phyloP scores from a whole-genome alignment of 2,329 filamentous ascomycete genomes.

The Metarhizium anisopliae region DNA sequence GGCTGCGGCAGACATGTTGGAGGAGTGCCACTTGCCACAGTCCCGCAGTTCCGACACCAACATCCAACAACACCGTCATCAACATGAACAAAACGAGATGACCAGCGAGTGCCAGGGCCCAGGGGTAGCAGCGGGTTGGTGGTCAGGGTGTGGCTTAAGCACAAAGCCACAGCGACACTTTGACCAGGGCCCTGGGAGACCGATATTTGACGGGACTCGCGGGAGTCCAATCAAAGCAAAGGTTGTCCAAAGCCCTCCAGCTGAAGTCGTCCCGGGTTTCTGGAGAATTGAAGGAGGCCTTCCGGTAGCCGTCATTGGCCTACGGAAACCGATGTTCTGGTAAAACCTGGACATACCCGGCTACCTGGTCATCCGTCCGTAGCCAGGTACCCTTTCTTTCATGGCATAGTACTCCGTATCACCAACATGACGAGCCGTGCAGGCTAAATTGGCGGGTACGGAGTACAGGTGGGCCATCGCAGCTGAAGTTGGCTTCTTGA shows the following conservation, averaged over 20 bases:
- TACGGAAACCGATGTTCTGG: not conserved
- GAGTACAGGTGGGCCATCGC: not conserved
- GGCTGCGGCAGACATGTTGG: not conserved
- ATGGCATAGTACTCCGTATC: not conserved
- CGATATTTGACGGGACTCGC: slow-evolving; percentile 4
- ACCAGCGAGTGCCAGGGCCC: not conserved
- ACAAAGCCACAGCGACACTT: not conserved
- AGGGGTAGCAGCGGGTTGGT: not conserved
- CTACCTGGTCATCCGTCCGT: slow-evolving; percentile 1
- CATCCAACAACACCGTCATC: no score
- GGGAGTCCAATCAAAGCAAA: not conserved
- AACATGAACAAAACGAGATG: no score
- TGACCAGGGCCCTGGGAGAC: not conserved
- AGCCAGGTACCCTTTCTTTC: no score
- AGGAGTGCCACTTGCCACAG: not conserved
- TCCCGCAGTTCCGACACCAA: no score
- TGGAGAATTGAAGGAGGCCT: not conserved
- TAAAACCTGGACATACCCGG: not conserved
- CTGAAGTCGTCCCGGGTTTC: slow-evolving; percentile 3
- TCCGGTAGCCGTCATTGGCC: slow-evolving; percentile 1
- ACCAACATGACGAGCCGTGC: not conserved
- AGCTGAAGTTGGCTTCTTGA: not conserved
- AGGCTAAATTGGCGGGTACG: not conserved
- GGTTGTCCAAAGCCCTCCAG: not conserved
- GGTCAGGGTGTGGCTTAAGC: not conserved